A percentile compares a stretch with the other conserved stretches of the same genome.
Evolutionary conservation across 2,329 filamentous ascomycete species (phyloP).

Genomic region (Teratosphaeria zuluensis): DNA sequence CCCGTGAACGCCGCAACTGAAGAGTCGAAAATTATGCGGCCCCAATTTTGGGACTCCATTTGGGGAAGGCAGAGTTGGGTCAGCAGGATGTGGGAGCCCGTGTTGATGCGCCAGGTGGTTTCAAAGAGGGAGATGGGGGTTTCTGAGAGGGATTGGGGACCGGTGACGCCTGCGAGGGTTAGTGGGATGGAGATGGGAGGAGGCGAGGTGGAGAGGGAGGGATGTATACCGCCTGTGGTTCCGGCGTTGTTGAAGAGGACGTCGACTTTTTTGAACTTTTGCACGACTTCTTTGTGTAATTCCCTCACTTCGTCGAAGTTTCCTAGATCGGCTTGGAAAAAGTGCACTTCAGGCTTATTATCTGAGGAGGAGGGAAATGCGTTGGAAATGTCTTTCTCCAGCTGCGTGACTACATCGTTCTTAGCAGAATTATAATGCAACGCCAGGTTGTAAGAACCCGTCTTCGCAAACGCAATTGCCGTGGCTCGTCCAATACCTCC

Average conservation of each 20-base stretch:
- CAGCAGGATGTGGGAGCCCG: slow-evolving; percentile 27
- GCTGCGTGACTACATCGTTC: neutral
- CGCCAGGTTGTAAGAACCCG: slow-evolving; percentile 33
- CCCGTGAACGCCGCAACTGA: slow-evolving; percentile 32
- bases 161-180: slow-evolving; percentile 3
- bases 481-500: slow-evolving; percentile 38
- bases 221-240: slow-evolving; percentile 12
- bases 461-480: slow-evolving; percentile 28
- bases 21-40: slow-evolving; percentile 29
- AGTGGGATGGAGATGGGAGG: neutral
- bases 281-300: slow-evolving; percentile 27
- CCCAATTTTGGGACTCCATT: slow-evolving; percentile 29
- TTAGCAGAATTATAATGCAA: slow-evolving; percentile 34
- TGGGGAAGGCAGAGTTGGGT: slow-evolving; percentile 30
- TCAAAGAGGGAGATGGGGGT: slow-evolving; percentile 30
- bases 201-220: neutral
- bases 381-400: slow-evolving; percentile 4
- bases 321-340: slow-evolving; percentile 19
- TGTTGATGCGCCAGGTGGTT: slow-evolving; percentile 29
- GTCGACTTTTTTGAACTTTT: slow-evolving; percentile 25
- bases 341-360: slow-evolving; percentile 24
- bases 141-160: slow-evolving; percentile 21
- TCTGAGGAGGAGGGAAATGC: slow-evolving; percentile 11
- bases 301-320: slow-evolving; percentile 18
- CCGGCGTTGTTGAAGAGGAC: slow-evolving; percentile 36